These are phyloP conservation scores for Sugiyamaella lignohabitans DNA, from an alignment of 805 yeast species.

Conservation along the genomic window DNA sequence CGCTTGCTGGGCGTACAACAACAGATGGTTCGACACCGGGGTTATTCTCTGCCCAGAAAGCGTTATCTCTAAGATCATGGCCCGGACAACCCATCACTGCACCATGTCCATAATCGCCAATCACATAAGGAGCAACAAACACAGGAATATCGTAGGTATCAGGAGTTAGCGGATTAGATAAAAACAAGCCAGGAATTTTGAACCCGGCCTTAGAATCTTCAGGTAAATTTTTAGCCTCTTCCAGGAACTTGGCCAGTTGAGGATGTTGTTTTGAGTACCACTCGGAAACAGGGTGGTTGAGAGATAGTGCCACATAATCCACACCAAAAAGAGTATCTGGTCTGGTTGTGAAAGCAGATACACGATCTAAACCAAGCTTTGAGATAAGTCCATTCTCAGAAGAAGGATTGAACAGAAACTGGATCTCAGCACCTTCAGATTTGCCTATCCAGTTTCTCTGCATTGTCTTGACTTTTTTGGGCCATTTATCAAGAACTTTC, in stretches of 20 bases:
- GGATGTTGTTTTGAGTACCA: slow-evolving; percentile 35
- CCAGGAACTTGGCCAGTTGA: slow-evolving; percentile 43
- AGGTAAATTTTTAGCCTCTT: slow-evolving; percentile 30
- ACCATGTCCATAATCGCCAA: slow-evolving; percentile 78
- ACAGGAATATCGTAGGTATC: slow-evolving; percentile 50
- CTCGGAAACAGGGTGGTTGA: slow-evolving; percentile 57
- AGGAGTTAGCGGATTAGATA: slow-evolving; percentile 50
- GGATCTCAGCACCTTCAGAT: slow-evolving; percentile 70
- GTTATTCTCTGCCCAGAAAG: slow-evolving; percentile 63
- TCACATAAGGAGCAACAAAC: slow-evolving; percentile 85
- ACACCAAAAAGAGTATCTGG: slow-evolving; percentile 83
- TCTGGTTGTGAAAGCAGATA: slow-evolving; percentile 69
- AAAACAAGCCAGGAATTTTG: slow-evolving; percentile 39
- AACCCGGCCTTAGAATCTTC: slow-evolving; percentile 58
- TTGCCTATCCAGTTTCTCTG: slow-evolving; percentile 93
- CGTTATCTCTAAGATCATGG: slow-evolving; percentile 78
- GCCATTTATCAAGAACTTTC: slow-evolving; percentile 65
- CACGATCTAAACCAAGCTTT: slow-evolving; percentile 14
- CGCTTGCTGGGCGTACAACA: slow-evolving; percentile 42
- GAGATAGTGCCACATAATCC: slow-evolving; percentile 73
- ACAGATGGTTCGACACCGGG: slow-evolving; percentile 39
- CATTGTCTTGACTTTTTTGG: slow-evolving; percentile 80
- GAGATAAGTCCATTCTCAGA: slow-evolving; percentile 15
- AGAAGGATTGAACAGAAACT: slow-evolving; percentile 35
- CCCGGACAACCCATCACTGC: slow-evolving; percentile 99